These are phyloP conservation scores for Lachancea quebecensis DNA, from an alignment of 805 yeast genomes.

Conservation along the genomic window DNA sequence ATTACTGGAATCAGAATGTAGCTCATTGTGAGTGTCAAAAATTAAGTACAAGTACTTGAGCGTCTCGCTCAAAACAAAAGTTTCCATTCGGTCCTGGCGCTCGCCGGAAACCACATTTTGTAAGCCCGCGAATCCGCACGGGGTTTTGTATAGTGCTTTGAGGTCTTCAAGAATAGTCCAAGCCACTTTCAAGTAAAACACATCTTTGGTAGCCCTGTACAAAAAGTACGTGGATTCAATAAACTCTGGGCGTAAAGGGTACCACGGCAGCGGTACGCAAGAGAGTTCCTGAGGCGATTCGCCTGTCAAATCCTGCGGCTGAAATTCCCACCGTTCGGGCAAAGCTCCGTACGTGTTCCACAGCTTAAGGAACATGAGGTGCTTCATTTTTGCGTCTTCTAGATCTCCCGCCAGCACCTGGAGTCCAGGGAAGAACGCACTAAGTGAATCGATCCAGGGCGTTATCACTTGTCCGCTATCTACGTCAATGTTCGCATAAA, in stretches of 20 bases:
- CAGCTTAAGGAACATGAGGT: constrained; percentile 58
- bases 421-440: constrained; percentile 86
- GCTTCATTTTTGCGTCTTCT: constrained; percentile 53
- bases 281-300: not conserved
- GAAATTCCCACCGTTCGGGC: constrained; percentile 80
- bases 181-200: constrained; percentile 73
- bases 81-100: constrained; percentile 79
- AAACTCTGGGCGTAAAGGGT: constrained; percentile 88
- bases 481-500: constrained; percentile 50
- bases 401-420: constrained; percentile 74
- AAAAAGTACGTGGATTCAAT: constrained; percentile 81
- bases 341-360: constrained; percentile 77
- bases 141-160: constrained; percentile 42
- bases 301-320: not conserved
- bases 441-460: constrained; percentile 76
- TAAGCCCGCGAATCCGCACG: constrained; percentile 78
- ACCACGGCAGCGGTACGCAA: constrained; percentile 63
- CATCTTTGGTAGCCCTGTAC: constrained; percentile 80
- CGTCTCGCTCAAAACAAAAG: constrained; percentile 83
- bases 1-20: constrained; percentile 36
- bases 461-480: constrained; percentile 43
- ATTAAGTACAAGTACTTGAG: constrained; percentile 73
- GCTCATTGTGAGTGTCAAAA: constrained; percentile 64
- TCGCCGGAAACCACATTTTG: constrained; percentile 59
- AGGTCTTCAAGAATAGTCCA: constrained; percentile 53